Evolutionary conservation across 129 eudicot genomes (phyloP), one percentile per base, ranked within the genome.

Genomic region (Ambrosia trifida): DNA sequence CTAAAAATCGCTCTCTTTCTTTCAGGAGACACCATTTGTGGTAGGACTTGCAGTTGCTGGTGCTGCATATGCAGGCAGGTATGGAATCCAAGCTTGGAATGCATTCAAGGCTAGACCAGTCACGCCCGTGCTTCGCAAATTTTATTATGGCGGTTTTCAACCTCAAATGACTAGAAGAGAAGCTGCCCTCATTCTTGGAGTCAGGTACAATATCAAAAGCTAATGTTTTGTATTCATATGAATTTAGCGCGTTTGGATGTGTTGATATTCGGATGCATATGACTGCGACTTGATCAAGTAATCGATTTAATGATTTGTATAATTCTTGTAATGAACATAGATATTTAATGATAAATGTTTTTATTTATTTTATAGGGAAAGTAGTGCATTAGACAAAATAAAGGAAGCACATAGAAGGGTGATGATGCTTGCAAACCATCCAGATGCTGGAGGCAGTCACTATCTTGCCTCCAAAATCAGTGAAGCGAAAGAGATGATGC

Each of bases 121-220:
- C 36, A 72, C 80, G 16, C 73, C 86, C 20, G 78, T 83, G 60
- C 59, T 89, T 28, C 85, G 95, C 66, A 86, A 81, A 76, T 92
- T 92, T 41, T 89, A 89, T 59, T 85, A 89, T 72, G 98, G 98
- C 2, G 98, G 98, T 70, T 92, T 92, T 31, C 95, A 89, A 66
- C 86, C 82, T 31, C 76, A 78, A 62, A 89, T 92, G 96, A 92
- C 94, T 13, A 85, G 84, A 74, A 85, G 98, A 61, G 95, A 92
- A 83, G 96, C 95, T 8, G 89, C 98, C 20, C 96, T 89, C 18
- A 86, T 89, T 77, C 98, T 92, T 79, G 96, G 96, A 38, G 85
- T 89, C 61, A 89, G 96, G 96, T 89, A 77, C 18, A 12, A 18
- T 7, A 52, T 18, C 59, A 52, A 18, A 52, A 52, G 59, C 59